Percentiles rank a stretch among this genome's conserved stretches.
Evolutionary conservation across 257 asterid species (phyloP).

Genomic region (Prunella vulgaris): DNA sequence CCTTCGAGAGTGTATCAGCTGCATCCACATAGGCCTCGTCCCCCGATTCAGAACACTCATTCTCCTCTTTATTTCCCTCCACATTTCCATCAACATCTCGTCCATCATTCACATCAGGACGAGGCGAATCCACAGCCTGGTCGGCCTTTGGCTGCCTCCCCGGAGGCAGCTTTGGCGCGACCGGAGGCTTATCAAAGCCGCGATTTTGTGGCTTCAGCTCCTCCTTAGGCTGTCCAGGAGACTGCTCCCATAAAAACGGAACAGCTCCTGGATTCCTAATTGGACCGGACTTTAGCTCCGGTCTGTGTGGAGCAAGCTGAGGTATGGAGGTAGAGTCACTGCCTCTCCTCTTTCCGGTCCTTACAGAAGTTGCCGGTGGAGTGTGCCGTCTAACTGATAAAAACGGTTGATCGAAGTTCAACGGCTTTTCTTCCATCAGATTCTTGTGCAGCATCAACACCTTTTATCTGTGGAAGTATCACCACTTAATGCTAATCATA

Average conservation of each 20-base stretch:
- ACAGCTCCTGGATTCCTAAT: slow-evolving; percentile 64
- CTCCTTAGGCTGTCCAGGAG: slow-evolving; percentile 78
- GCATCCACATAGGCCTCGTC: slow-evolving; percentile 71
- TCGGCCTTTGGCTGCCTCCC: slow-evolving; percentile 31
- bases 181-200: slow-evolving; percentile 26
- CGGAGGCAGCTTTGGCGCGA: slow-evolving; percentile 70
- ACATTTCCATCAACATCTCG: slow-evolving; percentile 23
- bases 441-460: slow-evolving; percentile 31
- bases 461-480: too few species aligned
- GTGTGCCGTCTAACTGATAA: slow-evolving; percentile 60
- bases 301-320: slow-evolving; percentile 46
- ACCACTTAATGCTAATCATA: too few species aligned
- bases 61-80: slow-evolving; percentile 30
- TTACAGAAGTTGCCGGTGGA: slow-evolving; percentile 27
- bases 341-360: slow-evolving; percentile 21
- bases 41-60: slow-evolving; percentile 35
- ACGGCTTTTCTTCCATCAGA: slow-evolving; percentile 61
- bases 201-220: slow-evolving; percentile 23
- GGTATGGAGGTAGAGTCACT: slow-evolving; percentile 21
- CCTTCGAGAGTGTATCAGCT: slow-evolving; percentile 55
- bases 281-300: slow-evolving; percentile 83
- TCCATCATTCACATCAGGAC: too few species aligned
- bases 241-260: slow-evolving; percentile 80
- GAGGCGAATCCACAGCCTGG: too few species aligned
- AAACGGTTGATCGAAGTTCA: slow-evolving; percentile 62